Evolutionary conservation across 2,329 filamentous ascomycete genomes (phyloP).

Genomic region (Dothistroma pini): DNA sequence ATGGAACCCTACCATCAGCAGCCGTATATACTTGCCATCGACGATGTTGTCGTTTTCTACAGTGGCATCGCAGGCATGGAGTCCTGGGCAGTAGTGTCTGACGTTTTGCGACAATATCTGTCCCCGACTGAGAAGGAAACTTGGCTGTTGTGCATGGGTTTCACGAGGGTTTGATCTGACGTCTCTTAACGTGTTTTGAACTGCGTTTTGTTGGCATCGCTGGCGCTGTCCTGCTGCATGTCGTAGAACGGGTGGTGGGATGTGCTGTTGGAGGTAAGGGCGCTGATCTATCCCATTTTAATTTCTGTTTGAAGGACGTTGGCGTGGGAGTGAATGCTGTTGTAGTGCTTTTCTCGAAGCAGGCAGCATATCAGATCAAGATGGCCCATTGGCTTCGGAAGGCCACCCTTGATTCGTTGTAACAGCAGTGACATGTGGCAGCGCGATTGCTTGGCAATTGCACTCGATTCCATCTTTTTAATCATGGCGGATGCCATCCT

Average conservation of each 20-base stretch:
- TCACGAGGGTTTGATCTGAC: not conserved
- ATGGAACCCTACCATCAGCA: not conserved
- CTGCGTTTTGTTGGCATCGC: not conserved
- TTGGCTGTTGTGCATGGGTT: not conserved
- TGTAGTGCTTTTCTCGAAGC: not conserved
- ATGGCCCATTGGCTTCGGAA: too few relatives aligned
- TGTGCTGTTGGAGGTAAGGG: not conserved
- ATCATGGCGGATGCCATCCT: too few relatives aligned
- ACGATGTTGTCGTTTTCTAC: not conserved
- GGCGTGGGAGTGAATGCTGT: not conserved
- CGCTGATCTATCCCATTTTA: too few relatives aligned
- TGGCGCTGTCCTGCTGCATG: not conserved
- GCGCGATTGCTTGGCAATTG: too few relatives aligned
- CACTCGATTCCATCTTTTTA: too few relatives aligned
- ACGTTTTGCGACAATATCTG: not conserved
- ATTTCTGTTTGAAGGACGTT: too few relatives aligned
- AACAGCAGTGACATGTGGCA: too few relatives aligned
- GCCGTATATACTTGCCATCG: not conserved
- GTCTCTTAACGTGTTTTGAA: not conserved
- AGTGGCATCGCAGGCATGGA: not conserved
- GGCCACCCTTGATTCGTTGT: too few relatives aligned
- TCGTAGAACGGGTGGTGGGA: not conserved
- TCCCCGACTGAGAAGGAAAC: not conserved
- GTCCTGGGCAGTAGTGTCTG: not conserved
- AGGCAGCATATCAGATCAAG: not conserved